Evolutionary conservation across 371 early-diverging fungal species (phyloP), one percentile per base, ranked within the genome.

Genomic region (Haplosporangium sp.): DNA sequence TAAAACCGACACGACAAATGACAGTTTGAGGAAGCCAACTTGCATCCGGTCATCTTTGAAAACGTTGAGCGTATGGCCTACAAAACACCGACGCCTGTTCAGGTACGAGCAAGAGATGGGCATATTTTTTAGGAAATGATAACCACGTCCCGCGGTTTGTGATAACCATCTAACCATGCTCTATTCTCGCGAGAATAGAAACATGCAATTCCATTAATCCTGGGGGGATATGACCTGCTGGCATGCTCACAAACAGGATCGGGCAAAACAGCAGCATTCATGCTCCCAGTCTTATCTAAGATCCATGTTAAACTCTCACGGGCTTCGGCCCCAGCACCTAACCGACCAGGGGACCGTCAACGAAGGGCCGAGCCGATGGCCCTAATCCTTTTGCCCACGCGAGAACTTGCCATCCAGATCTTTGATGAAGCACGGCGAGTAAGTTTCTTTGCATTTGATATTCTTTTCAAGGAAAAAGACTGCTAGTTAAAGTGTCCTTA

Each of bases 241-340:
- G 92, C 91, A 7, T 91, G 92, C 66, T 93, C 94, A 0, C 94
- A 94, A 45, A 95, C 95, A 21, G 87, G 90, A 23, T 90, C 90
- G 61, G 94, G 94, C 42, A 94, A 94, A 73, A 93, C 94, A 5
- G 88, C 91, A 53, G 90, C 92, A 3, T 94, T 89, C 81, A 62
- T 92, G 16, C 76, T 92, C 13, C 93, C 93, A 2, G 56, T 77
- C 2, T 21, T 77, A 13, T 77, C 79, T 29, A 77, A 68, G 42
- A 56, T 72, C 23, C 37, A 68, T 40, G 47, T 68, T 14, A 70
- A 76, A 51, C 52, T 70, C 16, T 8, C 56, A 3, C 65, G 64
- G 18, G 38, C 42, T 14, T 16, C 59, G 6, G 54, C 51, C 37
- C 13, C 56, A 40, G 16, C 46, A 23, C 37, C 63, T n/a, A 37